phyloP scores from a whole-genome alignment of 192 early-diverging fungal species.

The Phycomyces nitens region DNA sequence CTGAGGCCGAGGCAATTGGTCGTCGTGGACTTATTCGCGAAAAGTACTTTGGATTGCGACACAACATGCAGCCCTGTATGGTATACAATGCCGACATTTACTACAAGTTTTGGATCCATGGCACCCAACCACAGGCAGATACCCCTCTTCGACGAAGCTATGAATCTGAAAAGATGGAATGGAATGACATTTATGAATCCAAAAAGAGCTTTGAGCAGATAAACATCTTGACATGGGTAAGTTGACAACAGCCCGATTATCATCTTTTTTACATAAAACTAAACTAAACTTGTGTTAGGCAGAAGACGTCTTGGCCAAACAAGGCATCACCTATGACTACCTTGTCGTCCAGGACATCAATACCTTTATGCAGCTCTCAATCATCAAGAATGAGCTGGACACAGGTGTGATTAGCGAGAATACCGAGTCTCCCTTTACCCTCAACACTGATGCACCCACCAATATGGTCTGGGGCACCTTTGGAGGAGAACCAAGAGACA shows the following conservation, averaged over 20 bases:
- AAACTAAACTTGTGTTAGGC: slow-evolving; percentile 16
- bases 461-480: slow-evolving; percentile 40
- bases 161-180: slow-evolving; percentile 53
- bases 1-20: slow-evolving; percentile 33
- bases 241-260: too few species aligned
- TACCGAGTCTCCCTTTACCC: slow-evolving; percentile 24
- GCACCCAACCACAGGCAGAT: slow-evolving; percentile 27
- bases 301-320: slow-evolving; percentile 5
- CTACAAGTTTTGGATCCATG: slow-evolving; percentile 47
- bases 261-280: neutral
- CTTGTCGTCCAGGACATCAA: slow-evolving; percentile 35
- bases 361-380: slow-evolving; percentile 32
- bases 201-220: slow-evolving; percentile 13
- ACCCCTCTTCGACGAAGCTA: slow-evolving; percentile 31
- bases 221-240: slow-evolving; percentile 29
- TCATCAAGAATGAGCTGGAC: slow-evolving; percentile 22
- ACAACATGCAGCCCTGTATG: slow-evolving; percentile 53
- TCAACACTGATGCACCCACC: slow-evolving; percentile 16
- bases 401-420: slow-evolving; percentile 13
- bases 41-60: slow-evolving; percentile 48
- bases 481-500: slow-evolving; percentile 7
- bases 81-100: slow-evolving; percentile 35
- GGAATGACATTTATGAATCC: slow-evolving; percentile 38
- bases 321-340: slow-evolving; percentile 40
- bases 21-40: slow-evolving; percentile 49